Conservation (phyloP, 2,329 filamentous ascomycete genomes). For the Esteya vermicola region DNA sequence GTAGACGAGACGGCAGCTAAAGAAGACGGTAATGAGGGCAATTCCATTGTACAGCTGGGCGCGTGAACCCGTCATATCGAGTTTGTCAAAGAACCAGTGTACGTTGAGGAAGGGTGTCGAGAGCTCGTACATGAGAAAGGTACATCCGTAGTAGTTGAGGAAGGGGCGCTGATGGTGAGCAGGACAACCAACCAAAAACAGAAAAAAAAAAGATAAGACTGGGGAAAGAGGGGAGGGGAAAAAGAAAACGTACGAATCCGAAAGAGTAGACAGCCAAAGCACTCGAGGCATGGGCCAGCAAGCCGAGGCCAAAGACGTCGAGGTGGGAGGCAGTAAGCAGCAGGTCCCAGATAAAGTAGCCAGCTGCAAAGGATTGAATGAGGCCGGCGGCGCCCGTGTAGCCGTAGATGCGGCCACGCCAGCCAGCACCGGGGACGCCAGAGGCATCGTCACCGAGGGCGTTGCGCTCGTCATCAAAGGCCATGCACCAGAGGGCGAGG, state of each 20-base stretch:
- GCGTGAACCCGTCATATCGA: conserved; percentile 61
- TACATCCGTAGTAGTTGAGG: conserved; percentile 66
- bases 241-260: conserved; percentile 61
- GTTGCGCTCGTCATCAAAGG: conserved; percentile 50
- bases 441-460: conserved; percentile 32
- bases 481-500: conserved; percentile 62
- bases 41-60: conserved; percentile 68
- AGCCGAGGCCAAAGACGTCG: conserved; percentile 59
- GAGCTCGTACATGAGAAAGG: conserved; percentile 79
- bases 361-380: conserved; percentile 61
- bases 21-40: conserved; percentile 57
- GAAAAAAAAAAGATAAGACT: neutral
- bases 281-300: conserved; percentile 62
- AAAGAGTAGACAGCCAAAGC: conserved; percentile 62
- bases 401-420: conserved; percentile 58
- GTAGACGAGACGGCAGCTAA: conserved; percentile 63
- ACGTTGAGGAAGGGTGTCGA: conserved; percentile 76
- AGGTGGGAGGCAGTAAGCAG: conserved; percentile 54
- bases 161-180: conserved; percentile 58
- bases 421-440: conserved; percentile 12
- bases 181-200: neutral
- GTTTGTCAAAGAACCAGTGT: conserved; percentile 87
- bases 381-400: conserved; percentile 60
- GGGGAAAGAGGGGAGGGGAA: neutral
- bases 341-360: conserved; percentile 79